phyloP scores from a whole-genome alignment of 2,329 filamentous ascomycete species.

The Penicillium sp. region DNA sequence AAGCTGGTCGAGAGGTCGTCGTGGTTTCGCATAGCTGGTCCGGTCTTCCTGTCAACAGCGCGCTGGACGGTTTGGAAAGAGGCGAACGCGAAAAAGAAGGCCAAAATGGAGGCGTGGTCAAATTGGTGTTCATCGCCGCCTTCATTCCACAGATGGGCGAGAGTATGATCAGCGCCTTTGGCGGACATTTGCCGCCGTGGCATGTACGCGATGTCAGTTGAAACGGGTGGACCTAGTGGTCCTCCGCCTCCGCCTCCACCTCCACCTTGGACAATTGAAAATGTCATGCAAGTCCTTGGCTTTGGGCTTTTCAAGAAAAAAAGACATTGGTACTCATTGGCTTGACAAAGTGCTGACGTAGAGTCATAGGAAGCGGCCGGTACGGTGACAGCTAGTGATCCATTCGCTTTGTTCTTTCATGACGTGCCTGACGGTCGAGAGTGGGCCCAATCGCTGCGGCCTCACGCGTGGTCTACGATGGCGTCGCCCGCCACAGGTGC shows the following conservation, averaged over 20 bases:
- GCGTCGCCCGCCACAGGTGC: conserved; percentile 22
- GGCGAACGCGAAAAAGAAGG: conserved; percentile 21
- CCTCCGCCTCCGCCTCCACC: too few relatives aligned
- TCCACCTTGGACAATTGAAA: too few relatives aligned
- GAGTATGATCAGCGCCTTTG: conserved; percentile 26
- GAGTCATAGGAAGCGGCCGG: conserved; percentile 14
- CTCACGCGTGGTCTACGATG: conserved; percentile 28
- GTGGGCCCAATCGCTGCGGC: conserved; percentile 25
- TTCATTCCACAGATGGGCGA: conserved; percentile 30
- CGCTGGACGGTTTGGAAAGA: conserved; percentile 28
- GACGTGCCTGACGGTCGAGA: conserved; percentile 25
- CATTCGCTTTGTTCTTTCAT: conserved; percentile 26
- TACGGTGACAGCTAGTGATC: conserved; percentile 22
- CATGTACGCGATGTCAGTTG: conserved; percentile 27
- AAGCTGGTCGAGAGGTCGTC: conserved; percentile 27
- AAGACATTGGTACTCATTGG: background rate
- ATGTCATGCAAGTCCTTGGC: too few relatives aligned
- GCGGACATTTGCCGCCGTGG: conserved; percentile 24
- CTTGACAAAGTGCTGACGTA: background rate
- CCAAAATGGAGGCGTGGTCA: conserved; percentile 29
- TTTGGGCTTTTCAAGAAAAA: too few relatives aligned
- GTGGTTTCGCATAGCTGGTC: conserved; percentile 34
- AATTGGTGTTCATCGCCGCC: conserved; percentile 30
- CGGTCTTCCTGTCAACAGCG: conserved; percentile 32
- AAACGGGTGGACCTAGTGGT: too few relatives aligned